A percentile compares a stretch with the other conserved stretches of the same genome.
Conservation (phyloP, 805 yeast genomes). For the Schizosaccharomyces japonicus region DNA sequence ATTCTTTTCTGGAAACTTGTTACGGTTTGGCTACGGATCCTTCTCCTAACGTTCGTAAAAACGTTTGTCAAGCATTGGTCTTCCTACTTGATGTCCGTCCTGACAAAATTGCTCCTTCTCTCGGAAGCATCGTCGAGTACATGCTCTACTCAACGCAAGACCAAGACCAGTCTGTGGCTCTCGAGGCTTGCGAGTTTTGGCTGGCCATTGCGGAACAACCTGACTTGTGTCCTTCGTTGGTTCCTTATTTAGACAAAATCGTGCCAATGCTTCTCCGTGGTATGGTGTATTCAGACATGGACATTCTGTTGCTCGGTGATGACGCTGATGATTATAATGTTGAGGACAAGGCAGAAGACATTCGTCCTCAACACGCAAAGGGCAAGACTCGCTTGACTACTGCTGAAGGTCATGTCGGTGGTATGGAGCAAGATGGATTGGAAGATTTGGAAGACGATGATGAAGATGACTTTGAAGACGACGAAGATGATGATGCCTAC, state of each 20-base stretch:
- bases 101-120: constrained; percentile 54
- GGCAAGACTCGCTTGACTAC: constrained; percentile 5
- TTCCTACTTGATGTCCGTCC: constrained; percentile 52
- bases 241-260: constrained; percentile 34
- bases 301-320: constrained; percentile 37
- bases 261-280: constrained; percentile 56
- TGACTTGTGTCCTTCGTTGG: constrained; percentile 21
- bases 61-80: constrained; percentile 56
- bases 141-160: constrained; percentile 53
- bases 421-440: constrained; percentile 8
- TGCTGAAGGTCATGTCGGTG: constrained; percentile 9
- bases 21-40: constrained; percentile 46
- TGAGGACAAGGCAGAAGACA: constrained; percentile 71
- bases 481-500: constrained; percentile 39
- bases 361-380: constrained; percentile 58
- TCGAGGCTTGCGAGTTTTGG: constrained; percentile 84
- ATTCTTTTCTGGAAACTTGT: constrained; percentile 36
- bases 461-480: constrained; percentile 49
- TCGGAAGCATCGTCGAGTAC: constrained; percentile 67
- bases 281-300: constrained; percentile 77
- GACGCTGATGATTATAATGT: constrained; percentile 24
- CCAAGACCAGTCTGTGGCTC: constrained; percentile 46
- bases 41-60: constrained; percentile 36
- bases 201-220: constrained; percentile 50
- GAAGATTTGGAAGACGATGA: constrained; percentile 28